A percentile compares a stretch with the other conserved stretches of the same genome.
phyloP scores from a whole-genome alignment of 176 grass and related monocot genomes.

The Hordeum vulgare region DNA sequence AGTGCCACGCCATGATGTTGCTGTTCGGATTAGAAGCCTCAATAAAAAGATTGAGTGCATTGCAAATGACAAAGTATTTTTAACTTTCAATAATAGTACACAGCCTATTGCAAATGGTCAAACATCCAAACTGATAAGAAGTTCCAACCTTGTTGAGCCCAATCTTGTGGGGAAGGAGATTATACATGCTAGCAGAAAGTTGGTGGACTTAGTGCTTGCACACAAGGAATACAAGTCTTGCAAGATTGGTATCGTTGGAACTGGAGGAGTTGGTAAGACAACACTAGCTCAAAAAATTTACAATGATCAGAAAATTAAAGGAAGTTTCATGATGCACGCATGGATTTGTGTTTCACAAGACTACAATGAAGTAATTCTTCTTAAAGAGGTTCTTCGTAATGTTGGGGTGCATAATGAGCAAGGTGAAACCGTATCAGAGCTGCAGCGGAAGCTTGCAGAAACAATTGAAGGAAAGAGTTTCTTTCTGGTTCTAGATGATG shows the following conservation, averaged over 20 bases:
- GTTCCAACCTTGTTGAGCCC: neutral
- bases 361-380: neutral
- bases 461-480: neutral
- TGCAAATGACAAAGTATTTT: neutral
- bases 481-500: neutral
- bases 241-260: neutral
- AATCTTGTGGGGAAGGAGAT: constrained; percentile 27
- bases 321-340: neutral
- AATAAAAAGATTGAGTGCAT: neutral
- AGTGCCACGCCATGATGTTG: neutral
- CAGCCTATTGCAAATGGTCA: neutral
- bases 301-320: neutral
- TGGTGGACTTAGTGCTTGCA: neutral
- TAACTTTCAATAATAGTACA: neutral
- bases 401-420: neutral
- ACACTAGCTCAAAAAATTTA: neutral
- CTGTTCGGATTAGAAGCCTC: neutral
- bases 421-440: neutral
- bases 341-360: neutral
- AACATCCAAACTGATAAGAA: neutral
- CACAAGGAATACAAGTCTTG: neutral
- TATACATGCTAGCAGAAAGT: neutral
- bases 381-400: neutral
- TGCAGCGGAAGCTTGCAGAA: neutral
- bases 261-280: neutral